phyloP scores from a whole-genome alignment of 2,329 filamentous ascomycete genomes.

The Apiospora saccharicola region DNA sequence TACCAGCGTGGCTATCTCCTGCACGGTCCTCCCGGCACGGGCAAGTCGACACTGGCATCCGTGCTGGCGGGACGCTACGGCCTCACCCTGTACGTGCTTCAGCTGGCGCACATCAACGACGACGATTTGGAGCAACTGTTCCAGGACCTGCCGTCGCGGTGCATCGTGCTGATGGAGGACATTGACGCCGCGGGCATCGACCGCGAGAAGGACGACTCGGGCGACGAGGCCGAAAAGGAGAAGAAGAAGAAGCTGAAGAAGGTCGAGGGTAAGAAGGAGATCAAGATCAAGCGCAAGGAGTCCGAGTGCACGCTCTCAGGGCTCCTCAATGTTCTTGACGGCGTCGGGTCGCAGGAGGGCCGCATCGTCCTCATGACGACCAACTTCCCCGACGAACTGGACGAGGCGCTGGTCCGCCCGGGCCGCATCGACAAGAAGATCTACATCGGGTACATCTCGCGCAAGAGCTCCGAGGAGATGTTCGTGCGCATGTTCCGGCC shows the following conservation, averaged over 20 bases:
- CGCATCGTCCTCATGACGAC: conserved; percentile 42
- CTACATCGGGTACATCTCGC: conserved; percentile 24
- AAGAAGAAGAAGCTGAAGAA: neutral
- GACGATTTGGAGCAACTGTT: conserved; percentile 84
- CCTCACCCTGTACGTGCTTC: conserved; percentile 48
- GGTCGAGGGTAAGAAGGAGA: neutral
- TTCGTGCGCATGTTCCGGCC: conserved; percentile 22
- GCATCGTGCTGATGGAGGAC: conserved; percentile 83
- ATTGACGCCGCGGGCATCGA: conserved; percentile 89
- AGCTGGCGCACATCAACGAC: conserved; percentile 58
- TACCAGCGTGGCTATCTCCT: conserved; percentile 25
- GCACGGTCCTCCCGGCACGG: conserved; percentile 24
- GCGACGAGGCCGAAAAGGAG: neutral
- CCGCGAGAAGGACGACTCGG: conserved; percentile 23
- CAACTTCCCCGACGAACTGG: conserved; percentile 38
- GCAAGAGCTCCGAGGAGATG: conserved; percentile 22
- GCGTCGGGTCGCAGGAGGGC: conserved; percentile 42
- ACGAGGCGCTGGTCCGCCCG: conserved; percentile 39
- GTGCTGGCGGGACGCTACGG: conserved; percentile 36
- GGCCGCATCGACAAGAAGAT: conserved; percentile 38
- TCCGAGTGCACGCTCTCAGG: conserved; percentile 56
- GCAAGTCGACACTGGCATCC: conserved; percentile 19
- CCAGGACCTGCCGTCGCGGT: conserved; percentile 81
- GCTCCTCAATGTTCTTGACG: conserved; percentile 66
- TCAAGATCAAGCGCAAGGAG: conserved; percentile 8